Evolutionary conservation across 371 early-diverging fungal genomes (phyloP).

Genomic region (Gilbertella persicaria): DNA sequence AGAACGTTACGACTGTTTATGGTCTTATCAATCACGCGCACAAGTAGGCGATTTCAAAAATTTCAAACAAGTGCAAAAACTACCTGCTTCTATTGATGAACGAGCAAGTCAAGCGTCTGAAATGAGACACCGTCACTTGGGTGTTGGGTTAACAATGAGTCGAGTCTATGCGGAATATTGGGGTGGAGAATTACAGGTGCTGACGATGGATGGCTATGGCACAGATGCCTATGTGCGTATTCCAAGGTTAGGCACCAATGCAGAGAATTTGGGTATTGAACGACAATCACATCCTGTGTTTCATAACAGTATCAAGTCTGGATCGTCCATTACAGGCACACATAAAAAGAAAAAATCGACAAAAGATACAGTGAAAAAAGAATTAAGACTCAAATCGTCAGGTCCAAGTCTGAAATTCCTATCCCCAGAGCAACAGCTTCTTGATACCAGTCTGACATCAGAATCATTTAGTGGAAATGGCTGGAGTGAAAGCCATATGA

Average conservation of each 20-base stretch:
- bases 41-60: conserved; percentile 36
- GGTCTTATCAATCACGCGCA: conserved; percentile 71
- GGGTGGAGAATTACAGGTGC: conserved; percentile 68
- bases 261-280: conserved; percentile 54
- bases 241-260: conserved; percentile 62
- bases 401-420: neutral
- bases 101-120: conserved; percentile 33
- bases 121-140: conserved; percentile 52
- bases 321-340: neutral
- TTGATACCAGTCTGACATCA: conserved; percentile 21
- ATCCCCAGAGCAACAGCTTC: conserved; percentile 12
- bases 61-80: conserved; percentile 35
- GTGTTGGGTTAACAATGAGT: conserved; percentile 83
- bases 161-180: conserved; percentile 83
- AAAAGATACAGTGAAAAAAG: conserved; percentile 6
- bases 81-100: conserved; percentile 36
- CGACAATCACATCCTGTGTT: conserved; percentile 36
- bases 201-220: conserved; percentile 77
- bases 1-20: conserved; percentile 65
- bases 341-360: conserved; percentile 3
- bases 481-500: conserved; percentile 30
- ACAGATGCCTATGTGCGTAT: conserved; percentile 83
- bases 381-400: conserved; percentile 8
- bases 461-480: conserved; percentile 22
- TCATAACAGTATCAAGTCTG: conserved; percentile 4